Conservation (phyloP, 2,329 filamentous ascomycete species). For the Cladosporium sp. region DNA sequence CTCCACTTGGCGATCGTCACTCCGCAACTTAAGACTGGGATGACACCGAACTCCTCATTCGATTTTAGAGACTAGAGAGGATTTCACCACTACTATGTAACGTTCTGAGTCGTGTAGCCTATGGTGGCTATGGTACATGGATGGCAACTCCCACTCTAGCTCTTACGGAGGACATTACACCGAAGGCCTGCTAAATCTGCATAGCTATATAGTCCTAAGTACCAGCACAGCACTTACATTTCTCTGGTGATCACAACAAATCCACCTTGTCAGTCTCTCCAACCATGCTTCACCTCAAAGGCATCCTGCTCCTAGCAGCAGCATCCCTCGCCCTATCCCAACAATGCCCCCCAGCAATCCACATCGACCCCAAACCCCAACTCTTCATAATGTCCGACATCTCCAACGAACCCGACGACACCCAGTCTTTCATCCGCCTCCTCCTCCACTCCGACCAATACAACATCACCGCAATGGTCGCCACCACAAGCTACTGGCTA, state of each 20-base stretch:
- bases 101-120: not conserved
- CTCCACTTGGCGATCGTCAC: not conserved
- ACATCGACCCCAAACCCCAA: slow-evolving; percentile 25
- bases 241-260: not conserved
- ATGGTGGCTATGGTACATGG: not conserved
- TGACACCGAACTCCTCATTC: not conserved
- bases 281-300: not conserved
- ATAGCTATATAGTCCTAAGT: not conserved
- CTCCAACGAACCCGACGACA: slow-evolving; percentile 33
- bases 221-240: not conserved
- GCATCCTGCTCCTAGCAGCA: slow-evolving; percentile 8
- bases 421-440: slow-evolving; percentile 30
- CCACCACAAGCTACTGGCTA: slow-evolving; percentile 30
- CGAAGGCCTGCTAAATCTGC: not conserved
- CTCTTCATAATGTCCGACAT: slow-evolving; percentile 34
- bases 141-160: not conserved
- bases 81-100: not conserved
- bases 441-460: slow-evolving; percentile 29
- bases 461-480: slow-evolving; percentile 30
- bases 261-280: not conserved
- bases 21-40: not conserved
- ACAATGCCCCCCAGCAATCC: slow-evolving; percentile 23
- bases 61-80: not conserved
- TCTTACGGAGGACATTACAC: not conserved
- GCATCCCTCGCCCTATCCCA: not conserved